phyloP scores from a whole-genome alignment of 768 basidiomycete genomes.

The Collybia sp. region DNA sequence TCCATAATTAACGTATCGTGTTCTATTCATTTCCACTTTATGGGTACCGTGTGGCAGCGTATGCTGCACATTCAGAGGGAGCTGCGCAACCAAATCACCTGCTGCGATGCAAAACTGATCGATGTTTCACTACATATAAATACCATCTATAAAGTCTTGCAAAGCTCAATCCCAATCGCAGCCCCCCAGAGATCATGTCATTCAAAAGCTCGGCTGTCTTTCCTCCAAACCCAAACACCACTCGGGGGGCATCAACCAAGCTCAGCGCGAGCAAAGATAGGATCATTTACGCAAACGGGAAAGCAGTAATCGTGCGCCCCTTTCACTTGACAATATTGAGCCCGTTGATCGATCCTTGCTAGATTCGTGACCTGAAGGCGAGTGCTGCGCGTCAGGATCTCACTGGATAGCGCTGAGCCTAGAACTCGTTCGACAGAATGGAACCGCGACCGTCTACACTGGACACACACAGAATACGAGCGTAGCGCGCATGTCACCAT shows the following conservation, averaged over 20 bases:
- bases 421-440: slow-evolving; percentile 36
- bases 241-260: slow-evolving; percentile 67
- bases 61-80: no score
- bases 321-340: neutral
- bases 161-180: no score
- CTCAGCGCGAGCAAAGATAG: slow-evolving; percentile 73
- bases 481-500: slow-evolving; percentile 88
- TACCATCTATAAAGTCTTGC: no score
- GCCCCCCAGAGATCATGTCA: slow-evolving; percentile 30
- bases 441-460: slow-evolving; percentile 58
- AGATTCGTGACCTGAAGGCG: slow-evolving; percentile 86
- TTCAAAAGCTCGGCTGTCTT: slow-evolving; percentile 45
- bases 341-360: neutral
- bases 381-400: slow-evolving; percentile 10
- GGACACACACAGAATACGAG: slow-evolving; percentile 84
- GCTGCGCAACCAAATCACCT: no score
- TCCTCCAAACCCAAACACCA: slow-evolving; percentile 66
- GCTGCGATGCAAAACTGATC: no score
- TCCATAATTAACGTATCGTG: no score
- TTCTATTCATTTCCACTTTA: no score
- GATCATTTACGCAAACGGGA: slow-evolving; percentile 82
- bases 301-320: slow-evolving; percentile 76
- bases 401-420: neutral
- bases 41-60: no score
- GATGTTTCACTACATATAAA: no score